Evolutionary conservation across 2,329 filamentous ascomycete genomes (phyloP).

Genomic region (Calycina marina): DNA sequence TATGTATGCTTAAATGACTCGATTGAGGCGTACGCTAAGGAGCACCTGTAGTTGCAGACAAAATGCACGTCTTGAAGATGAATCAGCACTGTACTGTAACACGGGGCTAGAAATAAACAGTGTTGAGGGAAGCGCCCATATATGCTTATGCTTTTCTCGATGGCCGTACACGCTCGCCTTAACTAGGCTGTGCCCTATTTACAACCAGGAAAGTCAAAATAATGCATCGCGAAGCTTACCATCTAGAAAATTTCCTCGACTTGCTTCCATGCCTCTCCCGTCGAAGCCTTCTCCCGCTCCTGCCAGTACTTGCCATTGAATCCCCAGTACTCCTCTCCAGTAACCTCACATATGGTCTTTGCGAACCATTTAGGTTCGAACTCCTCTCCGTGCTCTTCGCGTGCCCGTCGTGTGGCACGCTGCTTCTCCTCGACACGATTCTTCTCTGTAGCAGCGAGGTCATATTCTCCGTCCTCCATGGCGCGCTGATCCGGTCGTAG

Average conservation of each 20-base stretch:
- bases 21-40: too few species aligned
- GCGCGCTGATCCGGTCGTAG: conserved; percentile 86
- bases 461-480: conserved; percentile 98
- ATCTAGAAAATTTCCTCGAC: conserved; percentile 24
- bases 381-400: conserved; percentile 67
- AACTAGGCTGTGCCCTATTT: too few species aligned
- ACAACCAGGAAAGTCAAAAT: too few species aligned
- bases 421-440: conserved; percentile 88
- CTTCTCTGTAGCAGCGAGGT: conserved; percentile 86
- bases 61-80: too few species aligned
- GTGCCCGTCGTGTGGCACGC: conserved; percentile 53
- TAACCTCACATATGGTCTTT: conserved; percentile 57
- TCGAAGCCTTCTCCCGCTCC: conserved; percentile 30
- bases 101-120: too few species aligned
- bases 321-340: conserved; percentile 81
- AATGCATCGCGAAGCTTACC: too few species aligned
- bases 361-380: conserved; percentile 78
- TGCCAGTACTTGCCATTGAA: conserved; percentile 86
- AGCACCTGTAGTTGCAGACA: too few species aligned
- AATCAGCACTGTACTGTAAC: too few species aligned
- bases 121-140: too few species aligned
- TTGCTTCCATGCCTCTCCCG: conserved; percentile 19
- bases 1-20: too few species aligned
- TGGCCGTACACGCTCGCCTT: too few species aligned
- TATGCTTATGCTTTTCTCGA: too few species aligned